Percentiles rank a stretch among this genome's conserved stretches.
Evolutionary conservation across 2,329 filamentous ascomycete species (phyloP).

Genomic region (Fusarium nelsonii): DNA sequence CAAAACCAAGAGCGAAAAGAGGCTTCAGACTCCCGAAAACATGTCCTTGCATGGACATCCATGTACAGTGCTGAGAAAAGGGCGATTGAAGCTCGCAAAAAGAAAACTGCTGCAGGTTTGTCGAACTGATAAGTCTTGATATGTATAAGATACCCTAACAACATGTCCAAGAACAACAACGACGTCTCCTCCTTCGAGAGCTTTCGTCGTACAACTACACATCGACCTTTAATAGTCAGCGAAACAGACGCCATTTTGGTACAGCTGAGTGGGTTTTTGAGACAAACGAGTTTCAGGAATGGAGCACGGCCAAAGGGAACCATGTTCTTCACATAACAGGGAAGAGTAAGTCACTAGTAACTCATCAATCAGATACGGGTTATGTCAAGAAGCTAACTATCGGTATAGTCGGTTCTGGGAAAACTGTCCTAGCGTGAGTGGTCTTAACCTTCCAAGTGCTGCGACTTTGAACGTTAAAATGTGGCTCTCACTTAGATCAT

Average conservation of each 20-base stretch:
- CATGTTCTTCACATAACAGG: slow-evolving; percentile 27
- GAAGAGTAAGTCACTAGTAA: slow-evolving; percentile 13
- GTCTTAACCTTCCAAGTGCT: not conserved
- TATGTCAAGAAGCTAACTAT: not conserved
- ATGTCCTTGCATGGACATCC: not conserved
- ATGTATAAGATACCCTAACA: not conserved
- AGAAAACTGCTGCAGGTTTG: not conserved
- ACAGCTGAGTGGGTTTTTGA: slow-evolving; percentile 27
- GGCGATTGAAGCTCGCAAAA: accelerated
- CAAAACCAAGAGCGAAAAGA: slow-evolving; percentile 21
- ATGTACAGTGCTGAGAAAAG: not conserved
- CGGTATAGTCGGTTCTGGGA: slow-evolving; percentile 30
- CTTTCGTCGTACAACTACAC: slow-evolving; percentile 22
- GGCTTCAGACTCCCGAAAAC: not conserved
- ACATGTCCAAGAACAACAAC: not conserved
- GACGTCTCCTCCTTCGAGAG: not conserved
- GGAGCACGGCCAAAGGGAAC: not conserved
- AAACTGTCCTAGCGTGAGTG: slow-evolving; percentile 26
- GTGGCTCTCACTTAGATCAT: not conserved
- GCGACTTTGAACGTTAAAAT: not conserved
- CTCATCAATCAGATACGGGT: no score
- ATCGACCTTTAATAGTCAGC: slow-evolving; percentile 4
- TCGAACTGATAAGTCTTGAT: not conserved
- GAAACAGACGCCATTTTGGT: slow-evolving; percentile 26
- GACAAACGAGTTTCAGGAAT: not conserved